Evolutionary conservation across 2,329 filamentous ascomycete genomes (phyloP).

Genomic region (Cylindrodendrum hubeiense): DNA sequence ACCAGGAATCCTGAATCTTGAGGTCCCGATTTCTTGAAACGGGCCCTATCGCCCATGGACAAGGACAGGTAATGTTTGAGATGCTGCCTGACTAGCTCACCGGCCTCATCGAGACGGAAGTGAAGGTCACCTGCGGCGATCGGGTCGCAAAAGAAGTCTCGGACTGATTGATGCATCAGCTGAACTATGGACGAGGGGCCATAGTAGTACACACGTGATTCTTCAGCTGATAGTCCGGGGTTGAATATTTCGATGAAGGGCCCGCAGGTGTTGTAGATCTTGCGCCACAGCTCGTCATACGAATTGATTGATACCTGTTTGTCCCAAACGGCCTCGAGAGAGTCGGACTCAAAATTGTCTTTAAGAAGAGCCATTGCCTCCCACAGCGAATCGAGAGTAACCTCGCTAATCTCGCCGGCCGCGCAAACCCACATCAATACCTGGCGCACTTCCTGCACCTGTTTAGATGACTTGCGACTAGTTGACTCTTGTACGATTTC

Average conservation of each 20-base stretch:
- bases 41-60: background rate
- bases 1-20: background rate
- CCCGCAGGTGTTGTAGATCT: constrained; percentile 11
- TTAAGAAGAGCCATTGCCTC: constrained; percentile 14
- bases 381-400: constrained; percentile 20
- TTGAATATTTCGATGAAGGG: constrained; percentile 6
- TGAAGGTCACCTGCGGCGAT: background rate
- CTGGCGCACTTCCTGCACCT: constrained; percentile 6
- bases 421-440: constrained; percentile 24
- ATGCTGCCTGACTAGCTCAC: background rate
- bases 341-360: background rate
- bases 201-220: constrained; percentile 1
- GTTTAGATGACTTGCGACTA: background rate
- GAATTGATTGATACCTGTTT: background rate
- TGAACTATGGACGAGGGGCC: constrained; percentile 4
- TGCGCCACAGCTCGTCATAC: constrained; percentile 12
- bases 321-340: constrained; percentile 3
- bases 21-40: background rate
- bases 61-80: background rate
- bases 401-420: constrained; percentile 8
- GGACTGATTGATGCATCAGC: constrained; percentile 24
- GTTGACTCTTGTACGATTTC: background rate
- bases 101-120: background rate
- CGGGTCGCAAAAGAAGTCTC: constrained; percentile 11
- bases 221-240: background rate